A percentile compares a stretch with the other conserved stretches of the same genome.
phyloP scores from a whole-genome alignment of 306 rosid species.

The Cajanus cajan region DNA sequence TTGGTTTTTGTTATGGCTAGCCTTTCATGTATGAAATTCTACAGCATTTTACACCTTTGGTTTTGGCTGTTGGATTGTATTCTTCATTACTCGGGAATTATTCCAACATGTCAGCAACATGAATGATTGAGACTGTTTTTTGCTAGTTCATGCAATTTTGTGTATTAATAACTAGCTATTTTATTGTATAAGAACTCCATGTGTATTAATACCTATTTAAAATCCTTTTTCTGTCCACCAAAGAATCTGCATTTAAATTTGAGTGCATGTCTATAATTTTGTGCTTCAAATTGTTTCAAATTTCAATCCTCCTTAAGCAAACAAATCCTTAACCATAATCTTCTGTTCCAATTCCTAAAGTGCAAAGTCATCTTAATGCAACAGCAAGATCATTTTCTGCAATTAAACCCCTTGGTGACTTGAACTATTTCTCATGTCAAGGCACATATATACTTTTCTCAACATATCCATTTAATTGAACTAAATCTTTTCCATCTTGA shows the following conservation, averaged over 20 bases:
- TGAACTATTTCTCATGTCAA: neutral
- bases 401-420: neutral
- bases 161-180: neutral
- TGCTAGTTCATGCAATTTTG: neutral
- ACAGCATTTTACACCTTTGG: neutral
- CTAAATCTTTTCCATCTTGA: neutral
- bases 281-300: neutral
- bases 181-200: neutral
- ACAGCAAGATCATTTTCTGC: neutral
- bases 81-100: neutral
- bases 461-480: slow-evolving; percentile 10
- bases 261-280: neutral
- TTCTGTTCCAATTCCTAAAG: neutral
- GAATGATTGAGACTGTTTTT: neutral
- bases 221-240: neutral
- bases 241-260: neutral
- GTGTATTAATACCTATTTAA: neutral
- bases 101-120: neutral
- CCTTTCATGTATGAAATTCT: neutral
- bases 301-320: neutral
- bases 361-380: slow-evolving; percentile 2
- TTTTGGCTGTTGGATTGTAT: neutral
- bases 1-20: neutral
- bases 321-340: neutral
- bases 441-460: neutral